phyloP scores from a whole-genome alignment of 2,329 filamentous ascomycete genomes.

The Colletotrichum siamense region DNA sequence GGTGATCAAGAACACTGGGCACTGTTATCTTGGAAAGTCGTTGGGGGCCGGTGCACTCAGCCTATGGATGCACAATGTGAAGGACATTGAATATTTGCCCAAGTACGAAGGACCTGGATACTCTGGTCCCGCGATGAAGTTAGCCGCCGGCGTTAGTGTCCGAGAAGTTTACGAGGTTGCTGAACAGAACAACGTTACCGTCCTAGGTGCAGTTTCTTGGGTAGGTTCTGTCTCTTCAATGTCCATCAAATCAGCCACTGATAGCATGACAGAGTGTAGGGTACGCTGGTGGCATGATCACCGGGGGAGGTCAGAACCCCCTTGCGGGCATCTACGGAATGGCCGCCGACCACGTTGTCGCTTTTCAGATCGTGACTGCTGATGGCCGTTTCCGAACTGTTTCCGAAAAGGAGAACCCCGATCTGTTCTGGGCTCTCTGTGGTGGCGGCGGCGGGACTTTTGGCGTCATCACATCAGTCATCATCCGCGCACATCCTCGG shows the following conservation, averaged over 20 bases:
- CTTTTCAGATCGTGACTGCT: slow-evolving; percentile 59
- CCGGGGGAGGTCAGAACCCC: slow-evolving; percentile 63
- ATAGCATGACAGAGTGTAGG: slow-evolving; percentile 50
- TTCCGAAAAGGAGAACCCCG: slow-evolving; percentile 48
- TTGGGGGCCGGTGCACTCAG: not conserved
- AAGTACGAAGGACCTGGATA: not conserved
- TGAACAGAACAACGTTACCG: not conserved
- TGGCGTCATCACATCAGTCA: slow-evolving; percentile 47
- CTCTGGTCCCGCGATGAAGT: not conserved
- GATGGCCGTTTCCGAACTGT: slow-evolving; percentile 52
- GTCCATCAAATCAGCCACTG: not conserved
- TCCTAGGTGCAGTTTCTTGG: not conserved
- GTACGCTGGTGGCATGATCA: slow-evolving; percentile 62
- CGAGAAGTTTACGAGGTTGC: not conserved
- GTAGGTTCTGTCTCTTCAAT: not conserved
- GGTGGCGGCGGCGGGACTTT: slow-evolving; percentile 65
- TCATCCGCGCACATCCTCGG: not conserved
- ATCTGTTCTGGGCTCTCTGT: slow-evolving; percentile 51
- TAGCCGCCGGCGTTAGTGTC: not conserved
- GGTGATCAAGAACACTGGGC: slow-evolving; percentile 44
- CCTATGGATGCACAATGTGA: not conserved
- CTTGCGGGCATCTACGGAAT: slow-evolving; percentile 60
- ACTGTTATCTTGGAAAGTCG: slow-evolving; percentile 22
- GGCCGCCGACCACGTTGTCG: slow-evolving; percentile 62
- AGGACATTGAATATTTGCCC: not conserved